phyloP scores from a whole-genome alignment of 2,329 filamentous ascomycete species.

The Aspergillus sp. region DNA sequence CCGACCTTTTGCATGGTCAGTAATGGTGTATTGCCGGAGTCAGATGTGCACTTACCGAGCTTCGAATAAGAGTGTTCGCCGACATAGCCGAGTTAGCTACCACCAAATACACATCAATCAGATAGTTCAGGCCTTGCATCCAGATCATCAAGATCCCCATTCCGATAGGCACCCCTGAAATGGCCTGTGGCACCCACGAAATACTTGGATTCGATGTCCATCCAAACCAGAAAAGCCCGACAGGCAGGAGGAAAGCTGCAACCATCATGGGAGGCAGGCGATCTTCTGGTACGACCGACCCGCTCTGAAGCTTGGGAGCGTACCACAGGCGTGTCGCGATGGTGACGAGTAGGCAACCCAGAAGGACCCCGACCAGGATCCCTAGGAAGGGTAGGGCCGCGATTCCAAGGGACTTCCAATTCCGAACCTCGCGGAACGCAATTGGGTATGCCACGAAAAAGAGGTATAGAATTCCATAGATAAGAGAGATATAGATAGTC shows the following conservation, averaged over 20 bases:
- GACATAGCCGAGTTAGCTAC: slow-evolving; percentile 4
- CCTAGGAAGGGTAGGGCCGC: background rate
- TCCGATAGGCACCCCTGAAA: slow-evolving; percentile 1
- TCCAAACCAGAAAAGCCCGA: slow-evolving; percentile 10
- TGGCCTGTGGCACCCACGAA: background rate
- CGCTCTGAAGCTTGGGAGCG: background rate
- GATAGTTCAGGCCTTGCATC: slow-evolving; percentile 2
- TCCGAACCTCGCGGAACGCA: background rate
- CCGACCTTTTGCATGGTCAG: too few species aligned
- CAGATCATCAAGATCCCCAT: slow-evolving; percentile 2
- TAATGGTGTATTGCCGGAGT: too few species aligned
- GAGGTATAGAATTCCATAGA: background rate
- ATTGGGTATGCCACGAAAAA: background rate
- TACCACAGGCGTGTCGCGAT: background rate
- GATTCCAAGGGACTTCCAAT: background rate
- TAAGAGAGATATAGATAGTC: slow-evolving; percentile 1
- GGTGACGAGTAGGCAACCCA: background rate
- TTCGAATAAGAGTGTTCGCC: slow-evolving; percentile 1
- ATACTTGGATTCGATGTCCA: slow-evolving; percentile 2
- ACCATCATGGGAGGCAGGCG: slow-evolving; percentile 2
- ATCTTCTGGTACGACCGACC: background rate
- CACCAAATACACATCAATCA: slow-evolving; percentile 2
- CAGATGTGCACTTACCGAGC: background rate
- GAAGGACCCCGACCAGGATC: background rate
- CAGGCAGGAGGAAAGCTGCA: background rate